phyloP scores from a whole-genome alignment of 371 early-diverging fungal species.

The Basidiobolus heterosporus region DNA sequence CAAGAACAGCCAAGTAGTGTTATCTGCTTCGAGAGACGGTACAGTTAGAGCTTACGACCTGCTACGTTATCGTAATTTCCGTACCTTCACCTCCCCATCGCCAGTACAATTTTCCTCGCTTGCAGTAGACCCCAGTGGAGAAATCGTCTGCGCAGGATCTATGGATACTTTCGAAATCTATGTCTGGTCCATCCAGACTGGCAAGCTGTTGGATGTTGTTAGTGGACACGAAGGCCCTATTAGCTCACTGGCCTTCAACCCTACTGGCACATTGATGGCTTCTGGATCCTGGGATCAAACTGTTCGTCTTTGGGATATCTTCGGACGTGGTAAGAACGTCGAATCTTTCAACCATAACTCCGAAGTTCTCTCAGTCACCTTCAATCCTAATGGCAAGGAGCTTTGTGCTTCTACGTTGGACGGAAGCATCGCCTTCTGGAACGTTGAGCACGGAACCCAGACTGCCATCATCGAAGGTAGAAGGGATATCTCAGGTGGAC shows the following conservation, averaged over 20 bases:
- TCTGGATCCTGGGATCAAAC: slow-evolving; percentile 92
- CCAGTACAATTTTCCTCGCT: slow-evolving; percentile 86
- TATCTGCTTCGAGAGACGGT: slow-evolving; percentile 89
- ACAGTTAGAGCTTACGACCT: slow-evolving; percentile 95
- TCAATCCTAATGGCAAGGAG: slow-evolving; percentile 78
- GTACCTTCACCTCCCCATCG: slow-evolving; percentile 90
- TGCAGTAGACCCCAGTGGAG: slow-evolving; percentile 91
- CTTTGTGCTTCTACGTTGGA: slow-evolving; percentile 77
- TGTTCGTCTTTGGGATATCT: slow-evolving; percentile 86
- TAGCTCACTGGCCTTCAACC: slow-evolving; percentile 68
- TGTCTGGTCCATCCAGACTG: slow-evolving; percentile 95
- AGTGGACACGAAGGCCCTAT: slow-evolving; percentile 90
- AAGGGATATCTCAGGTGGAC: slow-evolving; percentile 81
- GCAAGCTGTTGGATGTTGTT: slow-evolving; percentile 83
- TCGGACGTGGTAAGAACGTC: slow-evolving; percentile 61
- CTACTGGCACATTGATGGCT: slow-evolving; percentile 49
- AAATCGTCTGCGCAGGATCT: slow-evolving; percentile 90
- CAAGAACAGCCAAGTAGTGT: slow-evolving; percentile 77
- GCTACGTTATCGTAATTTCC: slow-evolving; percentile 91
- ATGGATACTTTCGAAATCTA: slow-evolving; percentile 89
- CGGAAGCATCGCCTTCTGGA: slow-evolving; percentile 88
- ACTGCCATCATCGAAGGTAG: slow-evolving; percentile 73
- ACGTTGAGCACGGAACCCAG: slow-evolving; percentile 46
- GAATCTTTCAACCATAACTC: slow-evolving; percentile 65
- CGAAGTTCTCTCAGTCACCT: slow-evolving; percentile 81